These are phyloP conservation scores for Blastocystis sp. DNA, from an alignment of 352 stramenopile species.

Conservation along the genomic window DNA sequence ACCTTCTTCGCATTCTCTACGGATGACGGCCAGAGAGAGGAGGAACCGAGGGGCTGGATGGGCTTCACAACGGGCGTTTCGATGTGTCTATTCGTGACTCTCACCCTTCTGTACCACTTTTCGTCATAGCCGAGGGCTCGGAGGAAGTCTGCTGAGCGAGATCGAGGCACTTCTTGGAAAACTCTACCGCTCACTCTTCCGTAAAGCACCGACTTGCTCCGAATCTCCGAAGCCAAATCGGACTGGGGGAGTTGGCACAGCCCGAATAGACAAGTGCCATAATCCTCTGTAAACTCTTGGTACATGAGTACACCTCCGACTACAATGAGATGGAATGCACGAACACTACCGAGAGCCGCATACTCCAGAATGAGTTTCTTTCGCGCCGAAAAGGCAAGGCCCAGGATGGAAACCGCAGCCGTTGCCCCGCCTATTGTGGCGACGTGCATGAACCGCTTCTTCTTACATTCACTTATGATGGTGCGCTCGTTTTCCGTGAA, in stretches of 20 bases:
- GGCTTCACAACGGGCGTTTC: neutral
- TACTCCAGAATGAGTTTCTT: constrained; percentile 41
- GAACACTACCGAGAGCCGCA: neutral
- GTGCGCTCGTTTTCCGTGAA: constrained; percentile 13
- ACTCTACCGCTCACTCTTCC: neutral
- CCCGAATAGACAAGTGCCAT: constrained; percentile 29
- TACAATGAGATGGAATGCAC: neutral
- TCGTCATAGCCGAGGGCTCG: constrained; percentile 1
- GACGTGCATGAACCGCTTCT: neutral
- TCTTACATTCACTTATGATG: constrained; percentile 22
- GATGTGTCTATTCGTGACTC: neutral
- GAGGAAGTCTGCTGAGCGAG: constrained; percentile 11
- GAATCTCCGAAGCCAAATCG: constrained; percentile 5
- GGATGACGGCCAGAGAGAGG: neutral
- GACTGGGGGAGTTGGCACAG: constrained; percentile 21
- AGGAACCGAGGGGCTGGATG: neutral
- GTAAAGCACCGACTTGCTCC: neutral
- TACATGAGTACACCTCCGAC: constrained; percentile 2
- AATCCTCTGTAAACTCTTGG: neutral
- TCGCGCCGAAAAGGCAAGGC: constrained; percentile 8
- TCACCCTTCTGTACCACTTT: neutral
- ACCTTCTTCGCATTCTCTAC: constrained; percentile 29
- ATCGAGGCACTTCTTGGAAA: neutral
- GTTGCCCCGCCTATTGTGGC: neutral
- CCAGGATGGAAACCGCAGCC: constrained; percentile 16